phyloP scores from a whole-genome alignment of 1,284 basidiomycete genomes.

The Vanrija pseudolonga region DNA sequence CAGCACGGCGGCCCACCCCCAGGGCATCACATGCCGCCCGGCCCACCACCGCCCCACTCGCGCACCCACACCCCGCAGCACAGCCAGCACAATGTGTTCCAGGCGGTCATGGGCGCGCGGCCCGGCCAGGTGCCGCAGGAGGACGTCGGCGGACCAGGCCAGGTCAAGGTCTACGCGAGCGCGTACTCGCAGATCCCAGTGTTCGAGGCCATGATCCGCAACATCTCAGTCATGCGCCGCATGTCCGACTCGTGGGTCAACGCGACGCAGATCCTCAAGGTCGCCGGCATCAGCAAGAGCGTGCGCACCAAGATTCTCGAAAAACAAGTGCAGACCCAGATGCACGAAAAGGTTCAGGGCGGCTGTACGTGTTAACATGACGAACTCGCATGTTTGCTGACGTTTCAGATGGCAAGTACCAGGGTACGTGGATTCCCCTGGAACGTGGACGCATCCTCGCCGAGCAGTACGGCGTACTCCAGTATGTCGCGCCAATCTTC shows the following conservation, averaged over 20 bases:
- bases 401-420: slow-evolving; percentile 79
- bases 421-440: slow-evolving; percentile 97
- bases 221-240: slow-evolving; percentile 97
- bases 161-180: slow-evolving; percentile 44
- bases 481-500: slow-evolving; percentile 79
- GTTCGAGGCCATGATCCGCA: slow-evolving; percentile 94
- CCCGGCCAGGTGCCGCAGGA: slow-evolving; percentile 37
- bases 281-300: slow-evolving; percentile 96
- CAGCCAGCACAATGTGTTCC: slow-evolving; percentile 34
- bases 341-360: slow-evolving; percentile 98
- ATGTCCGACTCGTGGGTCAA: slow-evolving; percentile 81
- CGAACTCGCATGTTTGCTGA: neutral
- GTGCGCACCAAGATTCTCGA: slow-evolving; percentile 95
- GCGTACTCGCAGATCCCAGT: slow-evolving; percentile 56
- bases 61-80: slow-evolving; percentile 12
- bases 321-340: slow-evolving; percentile 91
- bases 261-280: slow-evolving; percentile 98
- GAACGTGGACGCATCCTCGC: slow-evolving; percentile 86
- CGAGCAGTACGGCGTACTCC: slow-evolving; percentile 79
- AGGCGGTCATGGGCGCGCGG: slow-evolving; percentile 39
- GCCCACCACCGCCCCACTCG: neutral
- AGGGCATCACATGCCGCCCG: neutral
- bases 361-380: slow-evolving; percentile 58
- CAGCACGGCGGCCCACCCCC: neutral
- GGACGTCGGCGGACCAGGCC: slow-evolving; percentile 22